Percentiles rank a stretch among this genome's conserved stretches.
phyloP scores from a whole-genome alignment of 805 yeast species.

The Metschnikowia koreensis region DNA sequence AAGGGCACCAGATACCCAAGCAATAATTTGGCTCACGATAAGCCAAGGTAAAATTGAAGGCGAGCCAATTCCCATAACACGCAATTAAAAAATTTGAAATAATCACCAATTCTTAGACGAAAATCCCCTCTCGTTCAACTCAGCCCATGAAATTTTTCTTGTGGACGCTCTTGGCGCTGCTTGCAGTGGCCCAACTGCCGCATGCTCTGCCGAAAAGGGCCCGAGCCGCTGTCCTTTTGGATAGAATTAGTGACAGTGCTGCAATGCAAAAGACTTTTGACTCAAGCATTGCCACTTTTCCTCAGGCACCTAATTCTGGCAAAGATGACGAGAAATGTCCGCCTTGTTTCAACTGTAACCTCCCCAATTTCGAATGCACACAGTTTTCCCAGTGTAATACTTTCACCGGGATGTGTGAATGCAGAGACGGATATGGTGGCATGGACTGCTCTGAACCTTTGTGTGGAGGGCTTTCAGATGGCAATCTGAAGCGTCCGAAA shows the following conservation, averaged over 20 bases:
- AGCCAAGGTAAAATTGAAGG: too few relatives aligned
- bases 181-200: background rate
- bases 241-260: slow-evolving; percentile 1
- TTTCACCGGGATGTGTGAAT: slow-evolving; percentile 87
- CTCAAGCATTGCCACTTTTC: background rate
- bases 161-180: slow-evolving; percentile 1
- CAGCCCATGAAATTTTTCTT: background rate
- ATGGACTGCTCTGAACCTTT: slow-evolving; percentile 84
- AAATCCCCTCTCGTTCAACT: background rate
- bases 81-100: too few relatives aligned
- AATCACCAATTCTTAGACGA: background rate
- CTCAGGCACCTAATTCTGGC: background rate
- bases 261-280: slow-evolving; percentile 7
- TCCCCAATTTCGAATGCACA: slow-evolving; percentile 85
- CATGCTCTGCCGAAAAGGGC: background rate
- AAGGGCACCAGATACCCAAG: too few relatives aligned
- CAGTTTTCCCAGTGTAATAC: slow-evolving; percentile 89
- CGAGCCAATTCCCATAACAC: background rate
- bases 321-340: slow-evolving; percentile 50
- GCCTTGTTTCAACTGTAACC: slow-evolving; percentile 92
- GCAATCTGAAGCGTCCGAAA: slow-evolving; percentile 59
- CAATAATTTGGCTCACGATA: too few relatives aligned
- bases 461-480: slow-evolving; percentile 78
- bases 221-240: slow-evolving; percentile 3
- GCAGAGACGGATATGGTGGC: slow-evolving; percentile 92